A percentile compares a stretch with the other conserved stretches of the same genome.
These are phyloP conservation scores for Diplodia mutila DNA, from an alignment of 2,329 filamentous ascomycete genomes.

Conservation along the genomic window DNA sequence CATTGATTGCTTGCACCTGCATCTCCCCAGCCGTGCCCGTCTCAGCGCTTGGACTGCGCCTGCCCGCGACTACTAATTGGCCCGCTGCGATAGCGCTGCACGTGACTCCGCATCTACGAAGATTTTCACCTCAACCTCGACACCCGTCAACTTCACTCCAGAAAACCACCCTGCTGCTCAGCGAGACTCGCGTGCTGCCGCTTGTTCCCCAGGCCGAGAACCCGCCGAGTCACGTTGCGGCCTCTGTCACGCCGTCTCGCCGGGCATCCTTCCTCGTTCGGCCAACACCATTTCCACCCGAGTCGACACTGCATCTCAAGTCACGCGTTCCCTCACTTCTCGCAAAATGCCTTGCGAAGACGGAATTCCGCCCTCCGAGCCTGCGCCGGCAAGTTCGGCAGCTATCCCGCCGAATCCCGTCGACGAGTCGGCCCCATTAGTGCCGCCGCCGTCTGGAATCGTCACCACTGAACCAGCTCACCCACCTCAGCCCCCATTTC, in stretches of 20 bases:
- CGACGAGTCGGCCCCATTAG: conserved; percentile 1
- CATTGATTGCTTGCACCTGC: background rate
- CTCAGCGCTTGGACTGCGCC: background rate
- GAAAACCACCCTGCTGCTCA: conserved; percentile 3
- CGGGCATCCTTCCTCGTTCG: background rate
- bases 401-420: background rate
- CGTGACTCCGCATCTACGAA: conserved; percentile 11
- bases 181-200: background rate
- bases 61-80: background rate
- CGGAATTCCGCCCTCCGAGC: conserved; percentile 4
- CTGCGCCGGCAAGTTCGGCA: background rate
- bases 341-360: conserved; percentile 15
- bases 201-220: background rate
- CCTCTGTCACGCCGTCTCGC: background rate
- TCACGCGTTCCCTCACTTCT: background rate
- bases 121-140: conserved; percentile 17
- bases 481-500: conserved; percentile 39
- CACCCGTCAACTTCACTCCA: background rate
- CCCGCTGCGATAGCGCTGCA: conserved; percentile 11
- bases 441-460: conserved; percentile 16
- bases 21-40: conserved; percentile 6
- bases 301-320: conserved; percentile 4
- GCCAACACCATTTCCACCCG: conserved; percentile 12
- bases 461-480: conserved; percentile 32
- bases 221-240: background rate